Percentiles rank a stretch among this genome's conserved stretches.
These are phyloP conservation scores for Colletotrichum sansevieriae DNA, from an alignment of 2,329 filamentous ascomycete genomes.

Conservation along the genomic window DNA sequence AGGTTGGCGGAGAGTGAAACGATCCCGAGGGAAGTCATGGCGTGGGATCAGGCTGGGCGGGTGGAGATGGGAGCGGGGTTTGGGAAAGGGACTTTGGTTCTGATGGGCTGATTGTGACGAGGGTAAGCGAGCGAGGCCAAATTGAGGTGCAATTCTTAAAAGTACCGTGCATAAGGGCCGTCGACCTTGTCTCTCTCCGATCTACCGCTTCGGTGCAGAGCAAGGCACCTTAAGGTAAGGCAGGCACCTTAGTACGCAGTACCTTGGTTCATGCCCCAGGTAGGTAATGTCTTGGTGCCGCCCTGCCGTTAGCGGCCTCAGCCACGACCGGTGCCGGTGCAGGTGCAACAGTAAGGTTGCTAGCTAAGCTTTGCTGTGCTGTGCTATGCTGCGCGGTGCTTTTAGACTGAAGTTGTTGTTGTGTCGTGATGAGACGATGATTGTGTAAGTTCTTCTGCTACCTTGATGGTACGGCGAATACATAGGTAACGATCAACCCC, in stretches of 20 bases:
- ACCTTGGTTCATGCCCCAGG: too few species aligned
- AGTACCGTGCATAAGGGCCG: conserved; percentile 39
- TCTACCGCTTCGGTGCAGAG: too few species aligned
- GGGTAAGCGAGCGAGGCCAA: conserved; percentile 39
- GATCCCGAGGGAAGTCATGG: conserved; percentile 22
- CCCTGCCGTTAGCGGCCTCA: conserved; percentile 33
- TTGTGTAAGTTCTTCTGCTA: not conserved
- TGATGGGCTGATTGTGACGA: conserved; percentile 38
- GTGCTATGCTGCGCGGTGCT: not conserved
- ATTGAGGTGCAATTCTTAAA: conserved; percentile 31
- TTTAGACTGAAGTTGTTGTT: not conserved
- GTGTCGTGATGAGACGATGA: conserved; percentile 3
- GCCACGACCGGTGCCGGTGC: conserved; percentile 18
- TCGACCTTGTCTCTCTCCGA: not conserved
- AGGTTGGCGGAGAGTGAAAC: conserved; percentile 34
- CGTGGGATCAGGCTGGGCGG: conserved; percentile 18
- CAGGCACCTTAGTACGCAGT: too few species aligned
- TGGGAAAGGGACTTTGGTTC: conserved; percentile 32
- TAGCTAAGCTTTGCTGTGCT: conserved; percentile 11
- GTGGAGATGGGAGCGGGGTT: conserved; percentile 22
- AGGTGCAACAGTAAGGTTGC: conserved; percentile 16
- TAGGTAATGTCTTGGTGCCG: not conserved
- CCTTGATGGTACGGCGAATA: not conserved
- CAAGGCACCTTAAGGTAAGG: too few species aligned
- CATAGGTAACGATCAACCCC: not conserved